A percentile compares a stretch with the other conserved stretches of the same genome.
Evolutionary conservation across 768 basidiomycete species (phyloP).

Genomic region (Botryobasidium botryosum): DNA sequence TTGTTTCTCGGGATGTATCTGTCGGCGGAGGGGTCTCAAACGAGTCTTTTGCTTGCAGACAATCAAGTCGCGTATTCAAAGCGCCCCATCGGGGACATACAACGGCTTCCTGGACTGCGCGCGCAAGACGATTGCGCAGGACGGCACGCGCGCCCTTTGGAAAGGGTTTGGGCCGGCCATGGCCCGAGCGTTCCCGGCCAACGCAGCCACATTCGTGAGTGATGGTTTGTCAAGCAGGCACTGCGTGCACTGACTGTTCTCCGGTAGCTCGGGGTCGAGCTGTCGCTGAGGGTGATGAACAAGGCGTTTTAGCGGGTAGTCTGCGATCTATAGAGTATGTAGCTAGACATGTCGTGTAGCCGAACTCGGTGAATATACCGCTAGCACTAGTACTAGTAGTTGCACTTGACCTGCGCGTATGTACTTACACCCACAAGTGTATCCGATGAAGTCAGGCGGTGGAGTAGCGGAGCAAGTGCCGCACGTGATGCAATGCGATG

Average conservation of each 20-base stretch:
- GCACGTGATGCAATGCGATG: too few relatives aligned
- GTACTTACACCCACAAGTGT: too few relatives aligned
- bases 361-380: too few relatives aligned
- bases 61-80: slow-evolving; percentile 88
- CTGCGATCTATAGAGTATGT: too few relatives aligned
- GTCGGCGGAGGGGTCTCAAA: neutral
- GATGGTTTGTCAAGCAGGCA: slow-evolving; percentile 9
- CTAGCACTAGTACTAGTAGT: too few relatives aligned
- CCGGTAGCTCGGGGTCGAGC: slow-evolving; percentile 75
- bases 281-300: slow-evolving; percentile 72
- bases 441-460: too few relatives aligned
- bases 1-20: neutral
- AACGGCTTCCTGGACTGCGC: slow-evolving; percentile 85
- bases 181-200: slow-evolving; percentile 92
- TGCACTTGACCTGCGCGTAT: too few relatives aligned
- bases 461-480: too few relatives aligned
- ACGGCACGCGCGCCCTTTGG: slow-evolving; percentile 81
- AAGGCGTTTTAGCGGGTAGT: slow-evolving; percentile 38
- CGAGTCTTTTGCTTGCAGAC: slow-evolving; percentile 34
- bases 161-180: slow-evolving; percentile 97
- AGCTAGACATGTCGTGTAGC: too few relatives aligned
- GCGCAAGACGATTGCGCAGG: slow-evolving; percentile 75
- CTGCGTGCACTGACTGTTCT: slow-evolving; percentile 13
- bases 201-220: slow-evolving; percentile 82
- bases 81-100: slow-evolving; percentile 96